Evolutionary conservation across 169 alveolate genomes (phyloP).

Genomic region (Plasmodium fragile): DNA sequence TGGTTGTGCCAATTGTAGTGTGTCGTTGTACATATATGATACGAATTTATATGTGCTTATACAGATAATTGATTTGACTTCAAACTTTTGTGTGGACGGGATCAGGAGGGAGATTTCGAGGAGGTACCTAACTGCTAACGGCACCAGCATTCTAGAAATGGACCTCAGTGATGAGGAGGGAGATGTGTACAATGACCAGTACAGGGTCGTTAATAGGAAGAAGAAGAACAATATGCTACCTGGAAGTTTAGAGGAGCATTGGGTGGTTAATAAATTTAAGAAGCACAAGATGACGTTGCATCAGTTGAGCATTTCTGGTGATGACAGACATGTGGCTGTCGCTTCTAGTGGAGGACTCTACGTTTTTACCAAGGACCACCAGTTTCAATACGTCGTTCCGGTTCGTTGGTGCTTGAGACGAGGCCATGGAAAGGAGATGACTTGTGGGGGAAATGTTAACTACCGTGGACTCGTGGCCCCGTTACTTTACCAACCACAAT

Average conservation of each 20-base stretch:
- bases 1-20: slow-evolving; percentile 62
- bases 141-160: slow-evolving; percentile 18
- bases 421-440: not conserved
- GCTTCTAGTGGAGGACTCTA: slow-evolving; percentile 78
- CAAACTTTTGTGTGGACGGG: slow-evolving; percentile 50
- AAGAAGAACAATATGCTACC: slow-evolving; percentile 42
- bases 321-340: slow-evolving; percentile 79
- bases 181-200: slow-evolving; percentile 29
- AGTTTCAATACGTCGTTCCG: slow-evolving; percentile 54
- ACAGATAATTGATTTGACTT: slow-evolving; percentile 35
- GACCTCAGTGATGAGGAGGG: slow-evolving; percentile 74
- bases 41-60: slow-evolving; percentile 28
- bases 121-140: slow-evolving; percentile 42
- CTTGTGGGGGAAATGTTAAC: slow-evolving; percentile 37
- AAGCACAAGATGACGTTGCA: slow-evolving; percentile 63
- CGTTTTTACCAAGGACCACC: slow-evolving; percentile 75
- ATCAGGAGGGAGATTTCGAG: slow-evolving; percentile 52
- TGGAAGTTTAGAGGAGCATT: slow-evolving; percentile 50
- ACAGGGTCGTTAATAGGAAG: slow-evolving; percentile 37
- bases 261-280: slow-evolving; percentile 30
- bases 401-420: not conserved
- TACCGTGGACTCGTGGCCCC: slow-evolving; percentile 58
- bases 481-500: slow-evolving; percentile 82
- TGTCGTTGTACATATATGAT: slow-evolving; percentile 35
- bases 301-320: slow-evolving; percentile 73